These are phyloP conservation scores for Toxoplasma gondii DNA, from an alignment of 169 alveolate genomes.

Conservation along the genomic window DNA sequence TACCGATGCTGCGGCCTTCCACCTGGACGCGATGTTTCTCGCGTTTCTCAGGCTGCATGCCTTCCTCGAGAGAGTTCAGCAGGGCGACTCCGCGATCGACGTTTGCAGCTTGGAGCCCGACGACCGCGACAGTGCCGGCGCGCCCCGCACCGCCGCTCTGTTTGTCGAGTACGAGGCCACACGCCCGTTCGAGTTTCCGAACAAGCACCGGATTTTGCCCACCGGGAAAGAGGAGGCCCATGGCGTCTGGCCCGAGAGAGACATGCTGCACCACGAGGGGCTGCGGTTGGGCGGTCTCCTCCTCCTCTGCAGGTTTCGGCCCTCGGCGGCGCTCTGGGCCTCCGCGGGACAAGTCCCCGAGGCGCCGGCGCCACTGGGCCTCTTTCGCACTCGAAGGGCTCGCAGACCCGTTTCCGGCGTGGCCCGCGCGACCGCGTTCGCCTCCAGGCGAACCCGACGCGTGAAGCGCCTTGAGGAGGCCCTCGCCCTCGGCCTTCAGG, in stretches of 20 bases:
- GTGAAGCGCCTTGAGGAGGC: not conserved
- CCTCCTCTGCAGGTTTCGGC: not conserved
- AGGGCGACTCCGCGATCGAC: not conserved
- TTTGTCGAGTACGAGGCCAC: constrained; percentile 47
- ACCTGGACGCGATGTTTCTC: constrained; percentile 5
- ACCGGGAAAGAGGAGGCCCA: constrained; percentile 24
- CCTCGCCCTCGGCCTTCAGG: constrained; percentile 40
- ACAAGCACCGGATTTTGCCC: constrained; percentile 35
- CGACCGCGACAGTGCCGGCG: not conserved
- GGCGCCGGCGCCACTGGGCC: constrained; percentile 45
- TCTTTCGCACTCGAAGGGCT: not conserved
- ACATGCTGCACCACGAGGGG: not conserved
- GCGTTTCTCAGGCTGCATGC: constrained; percentile 36
- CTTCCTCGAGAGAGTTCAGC: constrained; percentile 9
- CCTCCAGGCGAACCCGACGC: not conserved
- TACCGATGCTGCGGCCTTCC: constrained; percentile 54
- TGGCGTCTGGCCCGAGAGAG: not conserved
- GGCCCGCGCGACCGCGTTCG: not conserved
- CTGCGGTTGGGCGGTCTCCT: not conserved
- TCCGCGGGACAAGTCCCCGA: constrained; percentile 12
- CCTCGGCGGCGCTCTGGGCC: not conserved
- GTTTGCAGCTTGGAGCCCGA: not conserved
- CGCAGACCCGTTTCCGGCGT: not conserved
- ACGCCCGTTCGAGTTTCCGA: constrained; percentile 59
- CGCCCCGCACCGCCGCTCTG: constrained; percentile 57